Percentiles rank a stretch among this genome's conserved stretches.
Conservation (phyloP, 331 rosid genomes). For the Acacia concinna region DNA sequence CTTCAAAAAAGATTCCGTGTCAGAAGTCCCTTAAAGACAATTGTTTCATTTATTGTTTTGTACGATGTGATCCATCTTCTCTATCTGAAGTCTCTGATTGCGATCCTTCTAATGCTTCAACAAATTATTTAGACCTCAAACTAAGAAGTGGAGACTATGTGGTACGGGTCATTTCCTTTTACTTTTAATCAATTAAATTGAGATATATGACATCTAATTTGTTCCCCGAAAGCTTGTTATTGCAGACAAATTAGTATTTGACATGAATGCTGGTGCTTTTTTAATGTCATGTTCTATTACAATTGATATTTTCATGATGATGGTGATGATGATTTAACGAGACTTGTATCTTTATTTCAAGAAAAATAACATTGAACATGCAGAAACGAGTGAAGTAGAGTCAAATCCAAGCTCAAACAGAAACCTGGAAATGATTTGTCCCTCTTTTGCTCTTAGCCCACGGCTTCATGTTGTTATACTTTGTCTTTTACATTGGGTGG, state of each 20-base stretch:
- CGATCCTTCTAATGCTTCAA: constrained; percentile 36
- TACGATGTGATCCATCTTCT: constrained; percentile 42
- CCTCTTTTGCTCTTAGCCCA: neutral
- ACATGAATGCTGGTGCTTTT: neutral
- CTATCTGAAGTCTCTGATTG: constrained; percentile 39
- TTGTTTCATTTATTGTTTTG: constrained; percentile 63
- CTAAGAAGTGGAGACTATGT: constrained; percentile 81
- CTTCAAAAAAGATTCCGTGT: constrained; percentile 50
- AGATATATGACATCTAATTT: constrained; percentile 2
- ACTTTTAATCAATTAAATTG: constrained; percentile 1
- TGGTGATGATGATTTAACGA: neutral
- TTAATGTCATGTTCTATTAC: neutral
- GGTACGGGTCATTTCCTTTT: constrained; percentile 47
- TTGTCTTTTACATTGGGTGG: neutral
- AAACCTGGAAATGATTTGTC: neutral
- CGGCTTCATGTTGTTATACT: neutral
- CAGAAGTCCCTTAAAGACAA: constrained; percentile 50
- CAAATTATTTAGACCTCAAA: constrained; percentile 52
- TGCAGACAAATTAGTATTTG: neutral
- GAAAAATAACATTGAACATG: neutral
- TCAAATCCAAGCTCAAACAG: neutral
- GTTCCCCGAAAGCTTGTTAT: neutral
- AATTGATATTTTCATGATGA: neutral
- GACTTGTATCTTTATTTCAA: neutral
- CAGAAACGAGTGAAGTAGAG: neutral